phyloP scores from a whole-genome alignment of 495 filamentous ascomycete genomes.

The Jackrogersella minutella region DNA sequence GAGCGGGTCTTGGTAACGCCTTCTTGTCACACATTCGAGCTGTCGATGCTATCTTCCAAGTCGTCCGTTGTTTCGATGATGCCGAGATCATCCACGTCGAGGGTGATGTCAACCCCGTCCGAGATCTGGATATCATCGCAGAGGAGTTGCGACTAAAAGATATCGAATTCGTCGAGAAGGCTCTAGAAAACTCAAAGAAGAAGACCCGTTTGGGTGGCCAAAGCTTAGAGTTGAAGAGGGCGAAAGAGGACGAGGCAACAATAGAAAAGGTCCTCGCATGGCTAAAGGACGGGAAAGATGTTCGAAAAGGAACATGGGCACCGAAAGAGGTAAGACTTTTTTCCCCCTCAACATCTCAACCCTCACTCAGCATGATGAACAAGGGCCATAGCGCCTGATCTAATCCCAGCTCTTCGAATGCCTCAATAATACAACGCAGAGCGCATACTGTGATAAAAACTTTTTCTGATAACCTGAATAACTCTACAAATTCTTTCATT shows the following conservation, averaged over 20 bases:
- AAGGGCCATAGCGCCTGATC: conserved; percentile 93
- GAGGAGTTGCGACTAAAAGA: conserved; percentile 98
- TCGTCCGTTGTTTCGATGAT: conserved; percentile 98
- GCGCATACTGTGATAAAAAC: conserved; percentile 82
- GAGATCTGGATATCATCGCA: conserved; percentile 95
- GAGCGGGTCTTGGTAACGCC: conserved; percentile 95
- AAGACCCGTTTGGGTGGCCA: conserved; percentile 94
- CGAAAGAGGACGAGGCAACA: conserved; percentile 92
- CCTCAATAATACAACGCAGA: conserved; percentile 73
- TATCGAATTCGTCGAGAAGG: conserved; percentile 98
- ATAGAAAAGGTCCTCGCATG: conserved; percentile 85
- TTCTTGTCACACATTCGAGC: conserved; percentile 99
- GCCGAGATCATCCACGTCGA: conserved; percentile 99
- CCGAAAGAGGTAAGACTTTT: conserved; percentile 88
- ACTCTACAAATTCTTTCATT: conserved; percentile 40
- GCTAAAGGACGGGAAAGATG: conserved; percentile 88
- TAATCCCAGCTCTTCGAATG: conserved; percentile 99
- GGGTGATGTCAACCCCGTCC: conserved; percentile 93
- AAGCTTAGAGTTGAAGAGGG: conserved; percentile 96
- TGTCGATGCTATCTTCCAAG: conserved; percentile 99
- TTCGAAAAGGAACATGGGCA: conserved; percentile 86
- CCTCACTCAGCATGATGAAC: conserved; percentile 82
- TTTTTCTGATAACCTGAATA: conserved; percentile 62
- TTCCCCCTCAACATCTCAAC: conserved; percentile 3
- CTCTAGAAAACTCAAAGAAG: conserved; percentile 86